Percentiles rank a stretch among this genome's conserved stretches.
Conservation (phyloP, 164 flowering plant genomes). For the Aristolochia fimbriata region DNA sequence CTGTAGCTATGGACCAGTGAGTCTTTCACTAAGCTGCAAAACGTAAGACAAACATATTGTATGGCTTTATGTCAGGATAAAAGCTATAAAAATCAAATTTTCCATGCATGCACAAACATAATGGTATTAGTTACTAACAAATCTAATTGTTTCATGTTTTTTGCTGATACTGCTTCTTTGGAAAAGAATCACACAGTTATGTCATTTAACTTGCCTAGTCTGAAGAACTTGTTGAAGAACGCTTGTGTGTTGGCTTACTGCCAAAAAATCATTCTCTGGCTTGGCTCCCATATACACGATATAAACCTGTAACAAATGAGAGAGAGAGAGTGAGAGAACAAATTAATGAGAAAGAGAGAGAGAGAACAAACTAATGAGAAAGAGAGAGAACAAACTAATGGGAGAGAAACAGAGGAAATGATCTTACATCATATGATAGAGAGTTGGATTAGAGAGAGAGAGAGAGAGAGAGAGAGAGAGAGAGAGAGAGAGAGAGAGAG, state of each 20-base stretch:
- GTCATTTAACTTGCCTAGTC: background rate
- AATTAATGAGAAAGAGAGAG: no score
- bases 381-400: no score
- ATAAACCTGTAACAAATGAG: conserved; percentile 17
- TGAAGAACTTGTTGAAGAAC: conserved; percentile 13
- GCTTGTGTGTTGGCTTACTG: conserved; percentile 13
- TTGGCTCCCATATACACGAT: conserved; percentile 33
- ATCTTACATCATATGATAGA: no score
- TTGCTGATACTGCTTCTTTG: background rate
- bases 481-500: no score
- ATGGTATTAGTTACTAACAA: background rate
- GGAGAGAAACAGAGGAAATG: no score
- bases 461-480: no score
- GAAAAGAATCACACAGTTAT: background rate
- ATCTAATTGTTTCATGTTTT: background rate
- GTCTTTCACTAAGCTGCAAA: conserved; percentile 11
- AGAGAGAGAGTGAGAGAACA: no score
- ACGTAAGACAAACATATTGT: background rate
- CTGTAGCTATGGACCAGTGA: conserved; percentile 29
- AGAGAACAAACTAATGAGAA: no score
- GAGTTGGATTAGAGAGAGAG: no score
- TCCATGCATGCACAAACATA: no score
- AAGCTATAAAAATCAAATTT: background rate
- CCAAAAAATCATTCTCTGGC: conserved; percentile 9
- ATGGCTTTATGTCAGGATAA: background rate